Percentiles rank a stretch among this genome's conserved stretches.
phyloP scores from a whole-genome alignment of 2,329 filamentous ascomycete genomes.

The Camillea tinctor region DNA sequence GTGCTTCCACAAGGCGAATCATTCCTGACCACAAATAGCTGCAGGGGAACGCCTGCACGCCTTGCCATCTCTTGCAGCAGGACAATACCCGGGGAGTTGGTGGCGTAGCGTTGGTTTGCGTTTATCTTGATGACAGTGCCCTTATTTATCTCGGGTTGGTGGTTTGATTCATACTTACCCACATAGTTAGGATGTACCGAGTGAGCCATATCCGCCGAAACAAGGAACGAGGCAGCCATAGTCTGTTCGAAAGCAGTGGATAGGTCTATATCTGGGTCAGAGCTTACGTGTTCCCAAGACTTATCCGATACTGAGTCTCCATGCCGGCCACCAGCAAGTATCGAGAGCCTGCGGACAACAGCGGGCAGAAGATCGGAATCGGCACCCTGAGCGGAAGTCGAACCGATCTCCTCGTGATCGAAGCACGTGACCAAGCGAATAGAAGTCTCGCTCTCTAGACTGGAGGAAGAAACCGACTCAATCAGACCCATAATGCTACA shows the following conservation, averaged over 20 bases:
- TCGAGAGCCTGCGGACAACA: conserved; percentile 81
- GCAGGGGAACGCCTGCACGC: conserved; percentile 74
- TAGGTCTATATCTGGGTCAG: conserved; percentile 58
- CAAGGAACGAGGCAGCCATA: conserved; percentile 83
- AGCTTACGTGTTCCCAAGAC: conserved; percentile 59
- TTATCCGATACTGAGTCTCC: conserved; percentile 54
- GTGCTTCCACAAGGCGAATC: conserved; percentile 94
- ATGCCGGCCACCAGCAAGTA: conserved; percentile 62
- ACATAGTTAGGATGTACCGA: conserved; percentile 93
- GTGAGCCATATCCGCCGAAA: conserved; percentile 98
- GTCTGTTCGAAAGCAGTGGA: conserved; percentile 91
- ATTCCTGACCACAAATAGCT: conserved; percentile 95
- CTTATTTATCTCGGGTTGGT: conserved; percentile 93
- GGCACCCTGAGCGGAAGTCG: conserved; percentile 86
- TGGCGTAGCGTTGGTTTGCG: conserved; percentile 94
- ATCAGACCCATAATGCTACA: conserved; percentile 86
- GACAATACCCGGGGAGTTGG: conserved; percentile 93
- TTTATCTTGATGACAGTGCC: conserved; percentile 98
- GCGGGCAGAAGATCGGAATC: conserved; percentile 88
- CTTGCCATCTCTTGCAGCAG: conserved; percentile 84
- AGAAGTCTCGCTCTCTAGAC: conserved; percentile 71
- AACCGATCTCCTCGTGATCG: conserved; percentile 97
- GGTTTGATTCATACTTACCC: conserved; percentile 85
- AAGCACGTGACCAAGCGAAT: conserved; percentile 95
- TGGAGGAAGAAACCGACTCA: conserved; percentile 64